These are phyloP conservation scores for Alnus glutinosa DNA, from an alignment of 306 rosid genomes.

Conservation along the genomic window DNA sequence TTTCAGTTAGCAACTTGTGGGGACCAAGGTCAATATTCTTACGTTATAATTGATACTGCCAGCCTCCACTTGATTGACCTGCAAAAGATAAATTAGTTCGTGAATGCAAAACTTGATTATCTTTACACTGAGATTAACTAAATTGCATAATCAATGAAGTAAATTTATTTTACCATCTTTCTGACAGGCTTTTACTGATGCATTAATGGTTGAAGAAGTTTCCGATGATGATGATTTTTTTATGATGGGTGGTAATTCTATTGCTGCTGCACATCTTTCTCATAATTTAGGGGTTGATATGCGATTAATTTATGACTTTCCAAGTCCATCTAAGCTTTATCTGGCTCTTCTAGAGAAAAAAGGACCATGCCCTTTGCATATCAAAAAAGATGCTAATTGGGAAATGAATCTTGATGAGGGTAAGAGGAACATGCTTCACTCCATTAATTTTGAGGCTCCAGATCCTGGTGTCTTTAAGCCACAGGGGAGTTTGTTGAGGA, in stretches of 20 bases:
- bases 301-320: conserved; percentile 65
- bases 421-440: conserved; percentile 26
- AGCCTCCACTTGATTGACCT: not conserved
- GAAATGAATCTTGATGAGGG: conserved; percentile 30
- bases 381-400: conserved; percentile 37
- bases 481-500: conserved; percentile 24
- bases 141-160: conserved; percentile 4
- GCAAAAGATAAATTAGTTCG: not conserved
- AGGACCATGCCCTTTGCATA: conserved; percentile 41
- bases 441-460: conserved; percentile 34
- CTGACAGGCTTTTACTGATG: conserved; percentile 66
- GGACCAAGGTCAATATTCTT: not conserved
- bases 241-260: conserved; percentile 80
- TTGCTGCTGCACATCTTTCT: conserved; percentile 87
- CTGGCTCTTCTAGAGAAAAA: conserved; percentile 61
- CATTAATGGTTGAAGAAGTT: conserved; percentile 62
- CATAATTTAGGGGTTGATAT: conserved; percentile 70
- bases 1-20: not conserved
- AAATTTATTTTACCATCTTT: conserved; percentile 25
- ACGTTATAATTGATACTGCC: not conserved
- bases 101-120: not conserved
- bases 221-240: conserved; percentile 76
- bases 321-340: conserved; percentile 68
- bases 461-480: conserved; percentile 27
- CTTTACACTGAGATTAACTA: not conserved